These are phyloP conservation scores for Cubamyces sp. DNA, from an alignment of 768 basidiomycete species.

Conservation along the genomic window DNA sequence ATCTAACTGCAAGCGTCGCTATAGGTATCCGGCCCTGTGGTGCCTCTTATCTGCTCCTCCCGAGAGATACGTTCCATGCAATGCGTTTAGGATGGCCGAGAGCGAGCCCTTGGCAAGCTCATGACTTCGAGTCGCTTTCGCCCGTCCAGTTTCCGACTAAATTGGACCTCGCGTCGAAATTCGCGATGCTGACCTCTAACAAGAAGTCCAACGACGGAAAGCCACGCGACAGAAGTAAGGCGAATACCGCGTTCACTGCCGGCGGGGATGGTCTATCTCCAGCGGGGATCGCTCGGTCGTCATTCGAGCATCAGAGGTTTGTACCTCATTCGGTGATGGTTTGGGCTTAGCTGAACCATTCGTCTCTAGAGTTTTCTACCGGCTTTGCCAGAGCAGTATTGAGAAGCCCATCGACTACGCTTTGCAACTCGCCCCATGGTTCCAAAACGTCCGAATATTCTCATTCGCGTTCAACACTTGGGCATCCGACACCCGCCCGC, in stretches of 20 bases:
- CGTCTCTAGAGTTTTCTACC: constrained; percentile 23
- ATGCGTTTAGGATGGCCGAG: constrained; percentile 8
- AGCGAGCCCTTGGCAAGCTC: constrained; percentile 1
- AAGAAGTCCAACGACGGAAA: constrained; percentile 18
- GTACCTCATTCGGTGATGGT: not conserved
- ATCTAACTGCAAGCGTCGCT: not conserved
- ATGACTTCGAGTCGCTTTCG: constrained; percentile 30
- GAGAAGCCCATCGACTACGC: constrained; percentile 35
- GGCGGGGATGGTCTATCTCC: constrained; percentile 4
- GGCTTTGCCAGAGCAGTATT: constrained; percentile 25
- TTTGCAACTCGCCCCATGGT: constrained; percentile 39
- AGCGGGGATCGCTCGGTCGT: constrained; percentile 19
- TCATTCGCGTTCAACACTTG: constrained; percentile 45
- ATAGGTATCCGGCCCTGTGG: constrained; percentile 32
- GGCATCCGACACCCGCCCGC: constrained; percentile 38
- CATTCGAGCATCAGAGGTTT: constrained; percentile 35
- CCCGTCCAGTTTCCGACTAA: constrained; percentile 28
- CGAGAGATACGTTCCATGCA: not conserved
- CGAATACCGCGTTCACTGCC: constrained; percentile 29
- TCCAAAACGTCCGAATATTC: constrained; percentile 36
- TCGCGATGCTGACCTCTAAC: constrained; percentile 21
- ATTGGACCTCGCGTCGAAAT: constrained; percentile 25
- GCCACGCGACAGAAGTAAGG: constrained; percentile 30
- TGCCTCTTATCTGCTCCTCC: constrained; percentile 32
- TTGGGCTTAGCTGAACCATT: not conserved